A percentile compares a stretch with the other conserved stretches of the same genome.
These are phyloP conservation scores for Poa annua DNA, from an alignment of 176 grass and related monocot genomes.

Conservation along the genomic window DNA sequence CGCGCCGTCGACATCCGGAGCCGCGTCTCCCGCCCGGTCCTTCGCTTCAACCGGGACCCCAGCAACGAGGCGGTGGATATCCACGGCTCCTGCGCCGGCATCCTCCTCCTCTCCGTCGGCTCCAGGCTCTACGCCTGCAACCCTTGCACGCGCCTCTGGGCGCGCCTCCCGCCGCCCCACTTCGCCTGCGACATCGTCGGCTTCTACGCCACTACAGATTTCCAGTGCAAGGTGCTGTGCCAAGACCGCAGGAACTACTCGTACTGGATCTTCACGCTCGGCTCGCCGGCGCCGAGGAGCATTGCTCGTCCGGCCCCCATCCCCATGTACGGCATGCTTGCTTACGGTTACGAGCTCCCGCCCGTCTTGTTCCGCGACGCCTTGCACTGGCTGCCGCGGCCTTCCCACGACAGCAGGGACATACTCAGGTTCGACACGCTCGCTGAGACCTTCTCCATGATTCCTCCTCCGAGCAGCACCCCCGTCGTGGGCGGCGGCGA, in stretches of 20 bases:
- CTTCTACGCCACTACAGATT: not conserved
- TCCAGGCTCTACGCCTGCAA: not conserved
- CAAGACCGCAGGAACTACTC: not conserved
- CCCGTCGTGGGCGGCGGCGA: not conserved
- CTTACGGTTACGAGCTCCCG: not conserved
- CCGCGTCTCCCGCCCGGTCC: not conserved
- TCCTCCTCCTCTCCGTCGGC: not conserved
- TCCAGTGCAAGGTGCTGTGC: not conserved
- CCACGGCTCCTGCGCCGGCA: not conserved
- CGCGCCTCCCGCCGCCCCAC: not conserved
- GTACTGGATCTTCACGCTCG: not conserved
- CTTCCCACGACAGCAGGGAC: not conserved
- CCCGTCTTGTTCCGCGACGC: not conserved
- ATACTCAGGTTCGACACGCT: not conserved
- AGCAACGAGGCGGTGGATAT: not conserved
- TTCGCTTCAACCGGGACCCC: not conserved
- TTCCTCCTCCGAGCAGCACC: not conserved
- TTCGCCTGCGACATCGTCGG: not conserved
- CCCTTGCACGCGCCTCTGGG: slow-evolving; percentile 3
- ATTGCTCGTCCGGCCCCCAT: not conserved
- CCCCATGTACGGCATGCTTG: not conserved
- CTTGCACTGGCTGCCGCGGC: not conserved
- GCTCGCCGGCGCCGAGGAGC: not conserved
- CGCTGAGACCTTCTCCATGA: not conserved
- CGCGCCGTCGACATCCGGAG: not conserved